Evolutionary conservation across 768 basidiomycete genomes (phyloP).

Genomic region (Kwoniella dendrophila): DNA sequence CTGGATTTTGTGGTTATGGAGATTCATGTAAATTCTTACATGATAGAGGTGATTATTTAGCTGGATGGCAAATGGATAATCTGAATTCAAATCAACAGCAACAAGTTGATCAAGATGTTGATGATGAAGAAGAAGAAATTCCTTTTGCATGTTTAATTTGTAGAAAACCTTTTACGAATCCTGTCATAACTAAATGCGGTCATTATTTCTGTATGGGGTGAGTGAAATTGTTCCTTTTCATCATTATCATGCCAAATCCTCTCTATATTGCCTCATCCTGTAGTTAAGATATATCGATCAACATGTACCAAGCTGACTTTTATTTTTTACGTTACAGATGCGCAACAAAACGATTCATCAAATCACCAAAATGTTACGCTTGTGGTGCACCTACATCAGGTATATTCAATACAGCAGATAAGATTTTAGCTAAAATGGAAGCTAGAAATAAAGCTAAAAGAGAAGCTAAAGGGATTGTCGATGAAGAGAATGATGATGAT

Average conservation of each 20-base stretch:
- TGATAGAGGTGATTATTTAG: constrained; percentile 87
- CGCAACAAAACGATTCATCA: constrained; percentile 90
- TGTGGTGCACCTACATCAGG: constrained; percentile 91
- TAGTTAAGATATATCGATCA: neutral
- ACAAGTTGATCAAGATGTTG: constrained; percentile 53
- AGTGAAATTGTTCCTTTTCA: constrained; percentile 27
- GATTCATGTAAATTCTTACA: constrained; percentile 99
- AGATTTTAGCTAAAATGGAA: constrained; percentile 83
- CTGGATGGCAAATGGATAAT: constrained; percentile 98
- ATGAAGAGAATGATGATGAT: constrained; percentile 39
- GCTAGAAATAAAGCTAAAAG: constrained; percentile 65
- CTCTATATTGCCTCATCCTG: constrained; percentile 5
- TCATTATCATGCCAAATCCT: neutral
- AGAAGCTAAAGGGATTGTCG: constrained; percentile 59
- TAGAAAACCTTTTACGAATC: constrained; percentile 89
- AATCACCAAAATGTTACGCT: constrained; percentile 86
- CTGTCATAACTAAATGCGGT: constrained; percentile 91
- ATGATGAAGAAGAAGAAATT: constrained; percentile 74
- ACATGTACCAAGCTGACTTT: constrained; percentile 7
- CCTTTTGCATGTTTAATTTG: constrained; percentile 99
- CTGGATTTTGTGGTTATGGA: constrained; percentile 97
- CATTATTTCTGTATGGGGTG: constrained; percentile 89
- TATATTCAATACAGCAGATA: constrained; percentile 91
- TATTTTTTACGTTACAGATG: constrained; percentile 60
- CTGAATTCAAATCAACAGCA: constrained; percentile 73